phyloP scores from a whole-genome alignment of 495 filamentous ascomycete species.

The Penicillium diatomitis region DNA sequence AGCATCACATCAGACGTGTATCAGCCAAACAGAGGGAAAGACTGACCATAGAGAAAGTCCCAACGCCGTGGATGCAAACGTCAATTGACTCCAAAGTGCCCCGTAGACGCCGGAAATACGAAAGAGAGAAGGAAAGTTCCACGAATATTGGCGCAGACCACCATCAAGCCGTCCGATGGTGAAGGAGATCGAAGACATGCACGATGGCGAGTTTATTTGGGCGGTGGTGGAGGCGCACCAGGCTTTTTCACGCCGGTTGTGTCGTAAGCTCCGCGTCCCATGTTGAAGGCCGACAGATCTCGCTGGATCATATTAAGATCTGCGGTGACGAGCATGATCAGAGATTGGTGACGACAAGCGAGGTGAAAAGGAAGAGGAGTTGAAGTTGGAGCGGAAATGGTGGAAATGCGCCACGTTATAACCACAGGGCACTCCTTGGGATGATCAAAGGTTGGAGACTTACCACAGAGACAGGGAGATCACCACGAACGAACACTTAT shows the following conservation, averaged over 20 bases:
- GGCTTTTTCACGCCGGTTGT: conserved; percentile 52
- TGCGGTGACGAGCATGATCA: conserved; percentile 28
- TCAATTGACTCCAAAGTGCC: conserved; percentile 3
- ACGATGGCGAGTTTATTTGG: conserved; percentile 19
- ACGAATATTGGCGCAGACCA: neutral
- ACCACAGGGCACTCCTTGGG: conserved; percentile 10
- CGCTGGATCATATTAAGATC: conserved; percentile 43
- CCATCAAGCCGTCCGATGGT: neutral
- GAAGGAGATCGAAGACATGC: conserved; percentile 5
- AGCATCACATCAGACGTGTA: too few relatives aligned
- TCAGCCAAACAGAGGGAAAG: conserved; percentile 11
- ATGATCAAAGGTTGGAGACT: conserved; percentile 13
- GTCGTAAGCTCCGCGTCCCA: conserved; percentile 53
- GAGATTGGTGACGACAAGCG: conserved; percentile 4
- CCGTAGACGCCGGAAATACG: too few relatives aligned
- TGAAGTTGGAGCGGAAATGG: neutral
- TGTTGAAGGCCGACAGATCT: conserved; percentile 41
- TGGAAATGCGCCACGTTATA: conserved; percentile 1
- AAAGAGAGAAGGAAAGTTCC: conserved; percentile 5
- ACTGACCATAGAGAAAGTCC: conserved; percentile 2
- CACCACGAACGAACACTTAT: conserved; percentile 18
- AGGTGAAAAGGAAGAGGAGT: neutral
- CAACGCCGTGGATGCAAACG: conserved; percentile 21
- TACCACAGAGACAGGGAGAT: conserved; percentile 13
- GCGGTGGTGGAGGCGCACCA: conserved; percentile 39